phyloP scores from a whole-genome alignment of 176 grass and related monocot genomes.

The Zea luxurians region DNA sequence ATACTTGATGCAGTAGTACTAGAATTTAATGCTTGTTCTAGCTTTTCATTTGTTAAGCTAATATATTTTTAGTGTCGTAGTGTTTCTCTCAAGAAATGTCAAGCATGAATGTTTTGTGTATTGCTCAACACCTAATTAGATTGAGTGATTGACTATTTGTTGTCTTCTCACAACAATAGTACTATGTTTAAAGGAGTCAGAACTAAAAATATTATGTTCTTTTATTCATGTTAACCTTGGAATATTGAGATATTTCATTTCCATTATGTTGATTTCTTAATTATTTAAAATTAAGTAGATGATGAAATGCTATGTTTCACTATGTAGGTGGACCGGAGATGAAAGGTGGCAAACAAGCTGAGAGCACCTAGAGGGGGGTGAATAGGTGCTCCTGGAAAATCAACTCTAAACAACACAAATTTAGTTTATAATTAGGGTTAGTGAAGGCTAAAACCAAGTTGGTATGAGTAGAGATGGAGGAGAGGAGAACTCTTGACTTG shows the following conservation, averaged over 20 bases:
- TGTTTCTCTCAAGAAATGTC: not conserved
- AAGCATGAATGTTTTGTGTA: not conserved
- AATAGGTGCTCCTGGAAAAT: no score
- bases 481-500: no score
- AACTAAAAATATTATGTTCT: not conserved
- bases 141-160: not conserved
- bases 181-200: not conserved
- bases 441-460: no score
- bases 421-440: no score
- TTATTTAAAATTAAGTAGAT: slow-evolving; percentile 1
- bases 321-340: slow-evolving; percentile 58
- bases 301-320: slow-evolving; percentile 19
- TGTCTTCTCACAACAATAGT: not conserved
- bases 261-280: not conserved
- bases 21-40: not conserved
- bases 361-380: no score
- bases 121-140: not conserved
- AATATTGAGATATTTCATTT: slow-evolving; percentile 8
- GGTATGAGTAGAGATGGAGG: no score
- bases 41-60: not conserved
- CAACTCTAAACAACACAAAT: no score
- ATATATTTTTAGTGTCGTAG: slow-evolving; percentile 5
- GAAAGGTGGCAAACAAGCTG: slow-evolving; percentile 54
- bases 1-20: slow-evolving; percentile 5
- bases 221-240: not conserved